These are phyloP conservation scores for Pichia exigua DNA, from an alignment of 805 yeast species.

Conservation along the genomic window DNA sequence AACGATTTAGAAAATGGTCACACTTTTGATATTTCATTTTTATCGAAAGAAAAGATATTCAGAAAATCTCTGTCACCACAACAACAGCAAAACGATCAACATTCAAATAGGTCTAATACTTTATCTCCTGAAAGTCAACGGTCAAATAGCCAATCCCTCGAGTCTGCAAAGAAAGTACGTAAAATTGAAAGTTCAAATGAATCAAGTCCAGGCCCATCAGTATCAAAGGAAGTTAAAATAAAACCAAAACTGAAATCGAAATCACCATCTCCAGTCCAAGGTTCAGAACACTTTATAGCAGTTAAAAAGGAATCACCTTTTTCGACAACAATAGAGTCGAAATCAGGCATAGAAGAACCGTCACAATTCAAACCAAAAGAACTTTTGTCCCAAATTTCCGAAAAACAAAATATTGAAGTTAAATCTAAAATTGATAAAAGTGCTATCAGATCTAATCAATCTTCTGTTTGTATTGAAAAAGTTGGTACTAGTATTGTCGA, in stretches of 20 bases:
- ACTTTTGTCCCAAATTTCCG: background rate
- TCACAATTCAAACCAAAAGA: background rate
- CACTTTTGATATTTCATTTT: conserved; percentile 29
- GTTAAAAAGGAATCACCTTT: background rate
- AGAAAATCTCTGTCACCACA: conserved; percentile 24
- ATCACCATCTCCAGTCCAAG: background rate
- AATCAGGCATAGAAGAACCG: background rate
- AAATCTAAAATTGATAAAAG: background rate
- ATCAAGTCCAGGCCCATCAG: background rate
- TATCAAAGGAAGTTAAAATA: background rate
- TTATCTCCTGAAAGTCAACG: background rate
- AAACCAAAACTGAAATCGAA: background rate
- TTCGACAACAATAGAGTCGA: background rate
- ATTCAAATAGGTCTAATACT: background rate
- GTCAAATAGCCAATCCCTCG: background rate
- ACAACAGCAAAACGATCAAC: conserved; percentile 11
- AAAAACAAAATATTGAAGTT: background rate
- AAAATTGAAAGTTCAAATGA: background rate
- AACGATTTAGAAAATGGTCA: conserved; percentile 45
- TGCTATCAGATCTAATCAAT: background rate
- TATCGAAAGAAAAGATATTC: conserved; percentile 28
- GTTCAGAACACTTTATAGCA: background rate
- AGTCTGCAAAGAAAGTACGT: conserved; percentile 4
- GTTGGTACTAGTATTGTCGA: background rate
- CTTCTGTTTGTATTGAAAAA: background rate